These are phyloP conservation scores for Mycena indigotica DNA, from an alignment of 768 basidiomycete species.

Conservation along the genomic window DNA sequence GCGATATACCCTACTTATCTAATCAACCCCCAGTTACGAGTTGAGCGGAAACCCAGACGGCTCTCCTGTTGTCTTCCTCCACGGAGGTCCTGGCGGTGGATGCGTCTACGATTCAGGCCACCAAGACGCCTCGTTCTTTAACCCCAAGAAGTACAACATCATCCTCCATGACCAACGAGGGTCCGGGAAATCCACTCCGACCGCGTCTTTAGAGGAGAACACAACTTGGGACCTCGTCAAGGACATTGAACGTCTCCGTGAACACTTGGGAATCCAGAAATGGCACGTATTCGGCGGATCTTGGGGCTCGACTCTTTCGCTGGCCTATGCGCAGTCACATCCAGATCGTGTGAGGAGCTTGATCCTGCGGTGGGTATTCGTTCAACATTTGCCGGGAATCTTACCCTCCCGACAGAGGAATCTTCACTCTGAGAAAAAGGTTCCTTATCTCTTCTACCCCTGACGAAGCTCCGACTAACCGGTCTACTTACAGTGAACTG, in stretches of 20 bases:
- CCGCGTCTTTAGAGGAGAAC: constrained; percentile 78
- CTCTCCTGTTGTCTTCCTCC: constrained; percentile 78
- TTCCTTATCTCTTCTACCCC: constrained; percentile 29
- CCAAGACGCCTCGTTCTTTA: constrained; percentile 63
- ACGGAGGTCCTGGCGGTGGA: constrained; percentile 86
- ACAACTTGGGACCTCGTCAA: constrained; percentile 94
- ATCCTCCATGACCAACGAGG: constrained; percentile 91
- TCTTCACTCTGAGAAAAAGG: constrained; percentile 86
- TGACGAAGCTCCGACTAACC: not conserved
- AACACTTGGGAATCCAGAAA: constrained; percentile 74
- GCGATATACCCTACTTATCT: not conserved
- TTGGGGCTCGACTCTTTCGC: constrained; percentile 89
- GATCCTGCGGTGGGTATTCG: constrained; percentile 60
- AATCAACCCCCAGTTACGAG: constrained; percentile 62
- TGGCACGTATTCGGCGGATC: constrained; percentile 97
- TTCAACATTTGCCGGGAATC: not conserved
- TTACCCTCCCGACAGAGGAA: constrained; percentile 56
- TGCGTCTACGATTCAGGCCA: constrained; percentile 54
- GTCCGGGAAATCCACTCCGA: constrained; percentile 83
- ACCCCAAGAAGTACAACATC: constrained; percentile 88
- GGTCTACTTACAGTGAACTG: constrained; percentile 57
- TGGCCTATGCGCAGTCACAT: constrained; percentile 87
- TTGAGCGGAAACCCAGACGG: constrained; percentile 78
- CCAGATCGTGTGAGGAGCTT: constrained; percentile 80
- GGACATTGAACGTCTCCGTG: constrained; percentile 82